phyloP scores from a whole-genome alignment of 2,329 filamentous ascomycete genomes.

The Mollisia scopiformis region DNA sequence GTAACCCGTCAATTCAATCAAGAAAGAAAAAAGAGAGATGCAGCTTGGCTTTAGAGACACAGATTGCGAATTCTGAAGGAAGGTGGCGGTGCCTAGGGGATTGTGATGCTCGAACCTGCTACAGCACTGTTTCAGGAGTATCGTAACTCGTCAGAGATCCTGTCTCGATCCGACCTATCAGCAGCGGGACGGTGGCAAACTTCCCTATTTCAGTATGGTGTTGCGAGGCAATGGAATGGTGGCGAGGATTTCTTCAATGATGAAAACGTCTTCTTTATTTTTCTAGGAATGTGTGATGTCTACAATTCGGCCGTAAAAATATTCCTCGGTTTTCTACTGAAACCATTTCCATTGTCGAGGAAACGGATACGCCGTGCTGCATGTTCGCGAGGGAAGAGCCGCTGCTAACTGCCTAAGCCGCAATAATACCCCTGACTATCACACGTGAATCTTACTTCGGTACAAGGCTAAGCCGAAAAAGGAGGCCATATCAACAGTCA shows the following conservation, averaged over 20 bases:
- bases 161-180: not conserved
- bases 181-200: not conserved
- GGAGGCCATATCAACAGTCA: not conserved
- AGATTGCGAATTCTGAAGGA: no score
- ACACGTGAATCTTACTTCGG: not conserved
- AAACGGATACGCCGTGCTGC: not conserved
- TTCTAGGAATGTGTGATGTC: not conserved
- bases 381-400: not conserved
- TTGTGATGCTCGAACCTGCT: conserved; percentile 14
- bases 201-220: not conserved
- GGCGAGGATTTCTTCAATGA: not conserved
- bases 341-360: not conserved
- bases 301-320: not conserved
- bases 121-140: conserved; percentile 24
- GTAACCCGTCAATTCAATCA: conserved; percentile 10
- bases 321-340: not conserved
- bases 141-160: conserved; percentile 12
- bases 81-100: conserved; percentile 14
- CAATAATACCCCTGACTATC: not conserved
- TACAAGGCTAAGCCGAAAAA: not conserved
- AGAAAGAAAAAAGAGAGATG: conserved; percentile 7
- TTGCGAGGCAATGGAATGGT: not conserved
- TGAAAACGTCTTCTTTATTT: not conserved
- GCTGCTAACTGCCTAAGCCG: not conserved
- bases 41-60: no score